Base-by-base conservation (phyloP, 495 filamentous ascomycete genomes). In the Acidiella bohemica region DNA sequence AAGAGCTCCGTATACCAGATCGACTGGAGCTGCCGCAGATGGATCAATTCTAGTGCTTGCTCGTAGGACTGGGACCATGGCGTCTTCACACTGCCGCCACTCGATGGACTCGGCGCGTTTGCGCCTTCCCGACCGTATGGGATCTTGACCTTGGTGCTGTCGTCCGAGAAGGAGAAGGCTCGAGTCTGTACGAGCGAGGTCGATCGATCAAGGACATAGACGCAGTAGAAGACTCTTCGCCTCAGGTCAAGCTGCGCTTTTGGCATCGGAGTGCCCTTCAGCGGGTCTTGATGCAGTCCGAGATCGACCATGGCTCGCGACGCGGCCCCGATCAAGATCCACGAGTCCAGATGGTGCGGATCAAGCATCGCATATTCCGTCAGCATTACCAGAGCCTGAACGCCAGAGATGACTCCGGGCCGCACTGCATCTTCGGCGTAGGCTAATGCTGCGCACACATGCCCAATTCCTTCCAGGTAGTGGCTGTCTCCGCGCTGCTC, bases 111-210 rank as follows among this genome's bases (percentile, higher is more conserved):
- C 47, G 56, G 44, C 7, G 59, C 53, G 7, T 67, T 61, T 11
- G 40, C 12, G 4, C 36, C 35, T 2, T 35, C 32, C 19, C 32
- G 42, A 20, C 19, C 29, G 38, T 47, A 47, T 11, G 48, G 48
- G 17, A 51, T 30, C 39, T 51, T 51, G 26, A 92, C 84, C 46
- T 78, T 75, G 2, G 78, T 70, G n/a, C 84, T 80, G 27, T 81
- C 82, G 55, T 96, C 88, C 0, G 82, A 84, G 55, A 96, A 90
- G 4, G 88, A 92, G 56, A 93, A 93, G 0, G 81, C 75, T 28
- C 84, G 69, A 21, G 77, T 75, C 36, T 85, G 70, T 12, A 84
- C 80, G 61, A 87, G 73, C 44, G 81, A 84, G 23, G 84, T 83
- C 4, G 78, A 76, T 51, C 87, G 90, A 55, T 96, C 88, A 8